Conservation (phyloP, 257 asterid genomes). For the Fraxinus americana region DNA sequence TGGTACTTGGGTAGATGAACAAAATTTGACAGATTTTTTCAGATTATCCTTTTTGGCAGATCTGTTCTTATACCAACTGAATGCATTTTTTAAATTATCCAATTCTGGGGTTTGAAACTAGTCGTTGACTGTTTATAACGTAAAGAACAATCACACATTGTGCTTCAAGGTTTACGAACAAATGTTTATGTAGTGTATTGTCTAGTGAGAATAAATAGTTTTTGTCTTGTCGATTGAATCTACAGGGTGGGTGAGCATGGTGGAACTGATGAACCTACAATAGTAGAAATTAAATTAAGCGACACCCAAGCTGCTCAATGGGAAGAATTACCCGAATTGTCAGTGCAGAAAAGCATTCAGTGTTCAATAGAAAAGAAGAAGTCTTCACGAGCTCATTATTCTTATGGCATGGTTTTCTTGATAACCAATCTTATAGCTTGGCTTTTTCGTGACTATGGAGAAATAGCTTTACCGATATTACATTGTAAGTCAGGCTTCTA, state of each 20-base stretch:
- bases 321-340: conserved; percentile 18
- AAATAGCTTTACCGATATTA: conserved; percentile 56
- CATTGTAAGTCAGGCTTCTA: conserved; percentile 55
- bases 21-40: conserved; percentile 29
- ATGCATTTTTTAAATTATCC: conserved; percentile 10
- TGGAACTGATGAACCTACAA: conserved; percentile 24
- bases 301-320: conserved; percentile 29
- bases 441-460: conserved; percentile 85
- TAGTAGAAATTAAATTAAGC: conserved; percentile 32
- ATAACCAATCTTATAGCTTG: conserved; percentile 75
- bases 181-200: conserved; percentile 16
- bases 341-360: conserved; percentile 35
- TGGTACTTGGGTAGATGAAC: conserved; percentile 37
- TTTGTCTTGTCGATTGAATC: not conserved
- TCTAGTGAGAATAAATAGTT: conserved; percentile 8
- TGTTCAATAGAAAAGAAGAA: conserved; percentile 50
- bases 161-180: conserved; percentile 19
- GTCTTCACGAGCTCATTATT: conserved; percentile 72
- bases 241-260: conserved; percentile 44
- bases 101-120: conserved; percentile 8
- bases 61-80: conserved; percentile 1
- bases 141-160: conserved; percentile 10
- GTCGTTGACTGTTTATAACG: conserved; percentile 7
- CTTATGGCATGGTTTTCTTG: conserved; percentile 66
- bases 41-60: conserved; percentile 18